A percentile compares a stretch with the other conserved stretches of the same genome.
Evolutionary conservation across 164 flowering plant genomes (phyloP).

Genomic region (Protea cynaroides): DNA sequence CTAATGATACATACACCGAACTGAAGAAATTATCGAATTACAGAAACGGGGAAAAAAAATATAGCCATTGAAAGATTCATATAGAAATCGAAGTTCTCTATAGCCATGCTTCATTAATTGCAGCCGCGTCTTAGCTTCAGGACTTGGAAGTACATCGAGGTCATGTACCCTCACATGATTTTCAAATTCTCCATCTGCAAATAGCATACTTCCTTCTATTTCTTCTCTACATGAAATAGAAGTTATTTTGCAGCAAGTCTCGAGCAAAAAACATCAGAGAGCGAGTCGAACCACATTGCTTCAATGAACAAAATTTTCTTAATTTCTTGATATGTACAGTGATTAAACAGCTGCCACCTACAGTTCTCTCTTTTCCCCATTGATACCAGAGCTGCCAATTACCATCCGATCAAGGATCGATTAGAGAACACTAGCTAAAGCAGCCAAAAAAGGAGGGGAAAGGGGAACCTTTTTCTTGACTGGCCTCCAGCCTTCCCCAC

Average conservation of each 20-base stretch:
- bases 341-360: conserved; percentile 8
- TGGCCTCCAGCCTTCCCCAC: neutral
- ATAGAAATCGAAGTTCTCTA: too few relatives aligned
- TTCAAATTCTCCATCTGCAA: neutral
- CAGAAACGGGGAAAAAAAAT: neutral
- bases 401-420: neutral
- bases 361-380: conserved; percentile 3
- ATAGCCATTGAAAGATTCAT: too few relatives aligned
- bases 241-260: neutral
- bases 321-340: conserved; percentile 18
- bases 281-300: neutral
- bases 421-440: neutral
- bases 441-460: conserved; percentile 2
- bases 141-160: neutral
- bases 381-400: neutral
- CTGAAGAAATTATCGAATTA: neutral
- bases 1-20: too few relatives aligned
- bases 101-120: neutral
- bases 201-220: neutral
- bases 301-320: neutral
- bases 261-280: neutral
- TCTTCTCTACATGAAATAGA: neutral
- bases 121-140: neutral
- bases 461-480: neutral
- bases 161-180: too few relatives aligned